Evolutionary conservation across 2,329 filamentous ascomycete genomes (phyloP), one percentile per base, ranked within the genome.

Genomic region (Exserohilum rostratum): DNA sequence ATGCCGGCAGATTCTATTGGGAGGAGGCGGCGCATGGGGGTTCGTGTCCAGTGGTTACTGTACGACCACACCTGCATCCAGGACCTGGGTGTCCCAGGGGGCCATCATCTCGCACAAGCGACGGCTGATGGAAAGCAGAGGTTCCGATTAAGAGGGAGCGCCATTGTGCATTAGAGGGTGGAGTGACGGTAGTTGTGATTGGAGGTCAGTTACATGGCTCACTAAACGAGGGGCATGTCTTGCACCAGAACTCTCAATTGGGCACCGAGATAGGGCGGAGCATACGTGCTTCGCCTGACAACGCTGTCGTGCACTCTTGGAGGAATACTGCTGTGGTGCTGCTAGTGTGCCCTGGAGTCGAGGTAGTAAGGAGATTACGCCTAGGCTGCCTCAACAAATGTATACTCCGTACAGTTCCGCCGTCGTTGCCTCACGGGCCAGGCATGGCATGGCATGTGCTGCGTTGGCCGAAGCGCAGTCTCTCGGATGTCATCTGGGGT

Each of bases 61-160:
- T 63, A 55, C 58, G 65, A 60, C 67, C 61, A 60, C 65, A 65
- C 62, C 54, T 65, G 65, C 65, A 60, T 61, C 56, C 60, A 57
- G 62, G 58, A 52, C 53, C 55, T 55, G 56, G 50, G 55, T 48
- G 38, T 55, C 53, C 59, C 59, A 50, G 55, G 37, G 49, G 35
- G 22, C 37, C 40, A 53, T 37, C 40, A 53, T 50, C 46, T 53
- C 53, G 22, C 56, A 62, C 56, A 64, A 61, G 55, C 53, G 61
- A 63, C 50, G 62, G 43, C 53, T 64, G 62, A 64, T 58, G 58
- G 60, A 50, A 53, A 59, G 58, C 46, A 59, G 49, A 57, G 38
- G 46, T 46, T 53, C 58, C 57, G 53, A 61, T 64, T 31, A 54
- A 60, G 61, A 66, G 50, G 46, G 49, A 38, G 51, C 61, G 55